phyloP scores from a whole-genome alignment of 2,329 filamentous ascomycete genomes.

The Gaeumannomyces tritici region DNA sequence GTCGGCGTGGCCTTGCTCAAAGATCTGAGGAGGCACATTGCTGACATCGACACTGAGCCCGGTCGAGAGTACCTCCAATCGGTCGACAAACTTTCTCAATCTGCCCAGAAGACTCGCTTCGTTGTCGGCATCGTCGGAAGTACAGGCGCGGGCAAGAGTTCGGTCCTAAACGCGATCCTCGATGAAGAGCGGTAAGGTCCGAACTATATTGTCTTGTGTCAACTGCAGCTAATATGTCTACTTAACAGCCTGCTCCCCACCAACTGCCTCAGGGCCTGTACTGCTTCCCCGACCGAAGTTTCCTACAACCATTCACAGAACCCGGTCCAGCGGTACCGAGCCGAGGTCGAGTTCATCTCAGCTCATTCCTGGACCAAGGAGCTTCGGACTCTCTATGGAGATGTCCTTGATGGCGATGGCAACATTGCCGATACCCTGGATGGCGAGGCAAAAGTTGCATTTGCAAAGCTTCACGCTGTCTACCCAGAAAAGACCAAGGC shows the following conservation, averaged over 20 bases:
- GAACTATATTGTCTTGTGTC: neutral
- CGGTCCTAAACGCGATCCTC: conserved; percentile 52
- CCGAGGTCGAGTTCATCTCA: conserved; percentile 48
- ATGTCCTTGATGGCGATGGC: conserved; percentile 31
- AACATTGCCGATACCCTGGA: conserved; percentile 25
- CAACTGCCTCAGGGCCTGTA: conserved; percentile 50
- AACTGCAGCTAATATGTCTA: neutral
- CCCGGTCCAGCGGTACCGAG: conserved; percentile 32
- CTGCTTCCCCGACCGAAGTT: conserved; percentile 51
- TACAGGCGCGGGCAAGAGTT: conserved; percentile 53
- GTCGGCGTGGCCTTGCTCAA: conserved; percentile 12
- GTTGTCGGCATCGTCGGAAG: conserved; percentile 51
- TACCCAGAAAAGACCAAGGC: conserved; percentile 32
- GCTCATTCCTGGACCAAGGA: conserved; percentile 42
- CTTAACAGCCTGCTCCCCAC: conserved; percentile 23
- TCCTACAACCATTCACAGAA: conserved; percentile 39
- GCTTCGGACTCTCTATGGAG: conserved; percentile 34
- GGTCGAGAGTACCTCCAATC: conserved; percentile 9
- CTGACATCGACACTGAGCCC: conserved; percentile 8
- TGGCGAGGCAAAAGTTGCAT: conserved; percentile 29
- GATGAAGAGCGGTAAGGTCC: conserved; percentile 43
- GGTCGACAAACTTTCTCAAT: conserved; percentile 14
- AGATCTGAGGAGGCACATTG: conserved; percentile 12
- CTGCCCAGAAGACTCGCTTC: conserved; percentile 24
- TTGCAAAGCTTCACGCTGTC: conserved; percentile 38